phyloP scores from a whole-genome alignment of 805 yeast species.

The Ogataea minuta region DNA sequence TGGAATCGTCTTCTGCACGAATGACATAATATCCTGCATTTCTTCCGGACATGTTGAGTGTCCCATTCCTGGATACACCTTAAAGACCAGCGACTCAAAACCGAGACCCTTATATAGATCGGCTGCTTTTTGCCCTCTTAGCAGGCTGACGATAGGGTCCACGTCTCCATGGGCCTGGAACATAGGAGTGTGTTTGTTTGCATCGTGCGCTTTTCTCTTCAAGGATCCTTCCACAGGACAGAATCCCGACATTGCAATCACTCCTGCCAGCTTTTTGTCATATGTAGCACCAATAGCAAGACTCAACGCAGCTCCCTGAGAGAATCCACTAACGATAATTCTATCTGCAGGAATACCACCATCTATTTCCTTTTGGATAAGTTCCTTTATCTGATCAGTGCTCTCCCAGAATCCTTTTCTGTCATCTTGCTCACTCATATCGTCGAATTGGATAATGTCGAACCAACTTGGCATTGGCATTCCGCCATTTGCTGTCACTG shows the following conservation, averaged over 20 bases:
- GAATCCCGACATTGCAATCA: slow-evolving; percentile 77
- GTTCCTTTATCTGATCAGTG: slow-evolving; percentile 42
- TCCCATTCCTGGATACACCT: slow-evolving; percentile 58
- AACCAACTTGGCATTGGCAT: slow-evolving; percentile 82
- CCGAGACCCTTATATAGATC: slow-evolving; percentile 49
- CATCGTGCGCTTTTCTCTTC: slow-evolving; percentile 25
- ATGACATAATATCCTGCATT: slow-evolving; percentile 49
- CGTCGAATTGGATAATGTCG: slow-evolving; percentile 61
- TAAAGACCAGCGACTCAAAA: slow-evolving; percentile 44
- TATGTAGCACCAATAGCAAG: slow-evolving; percentile 55
- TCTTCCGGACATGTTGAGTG: slow-evolving; percentile 74
- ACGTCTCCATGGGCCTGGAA: slow-evolving; percentile 86
- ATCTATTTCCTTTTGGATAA: slow-evolving; percentile 53
- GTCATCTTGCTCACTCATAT: slow-evolving; percentile 48
- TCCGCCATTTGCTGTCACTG: slow-evolving; percentile 69
- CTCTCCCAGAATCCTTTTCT: slow-evolving; percentile 51
- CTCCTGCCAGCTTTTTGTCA: slow-evolving; percentile 72
- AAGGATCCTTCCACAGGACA: slow-evolving; percentile 39
- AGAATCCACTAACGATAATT: slow-evolving; percentile 90
- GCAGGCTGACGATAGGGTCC: slow-evolving; percentile 61
- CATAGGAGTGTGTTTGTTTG: slow-evolving; percentile 65
- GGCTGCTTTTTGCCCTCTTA: slow-evolving; percentile 39
- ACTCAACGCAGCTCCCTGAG: slow-evolving; percentile 88
- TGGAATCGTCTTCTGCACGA: slow-evolving; percentile 38
- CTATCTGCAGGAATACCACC: slow-evolving; percentile 57